Evolutionary conservation across 139 green algal genomes (phyloP).

Genomic region (Chlamydomonas applanata): DNA sequence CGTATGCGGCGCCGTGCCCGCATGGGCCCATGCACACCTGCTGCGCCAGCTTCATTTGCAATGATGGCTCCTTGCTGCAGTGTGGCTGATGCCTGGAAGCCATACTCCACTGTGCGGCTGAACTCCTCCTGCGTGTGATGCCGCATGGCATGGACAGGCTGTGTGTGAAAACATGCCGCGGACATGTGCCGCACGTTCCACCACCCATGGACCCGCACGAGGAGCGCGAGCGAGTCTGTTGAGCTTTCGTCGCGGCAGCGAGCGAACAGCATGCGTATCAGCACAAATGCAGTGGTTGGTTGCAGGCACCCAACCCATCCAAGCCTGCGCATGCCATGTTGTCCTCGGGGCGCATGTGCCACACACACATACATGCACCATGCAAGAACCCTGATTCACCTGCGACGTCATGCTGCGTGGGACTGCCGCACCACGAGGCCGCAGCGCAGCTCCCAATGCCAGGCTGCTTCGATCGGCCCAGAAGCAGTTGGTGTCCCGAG

Average conservation of each 20-base stretch:
- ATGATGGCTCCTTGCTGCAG: constrained; percentile 72
- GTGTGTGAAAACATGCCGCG: too few relatives aligned
- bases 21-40: constrained; percentile 45
- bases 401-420: constrained; percentile 6
- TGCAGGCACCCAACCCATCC: too few relatives aligned
- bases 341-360: too few relatives aligned
- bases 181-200: not conserved
- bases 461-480: constrained; percentile 70
- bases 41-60: constrained; percentile 46
- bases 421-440: constrained; percentile 1
- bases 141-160: not conserved
- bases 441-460: constrained; percentile 69
- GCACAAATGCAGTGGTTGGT: too few relatives aligned
- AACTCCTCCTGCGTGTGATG: constrained; percentile 52
- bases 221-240: too few relatives aligned
- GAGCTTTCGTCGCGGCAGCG: too few relatives aligned
- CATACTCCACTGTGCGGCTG: constrained; percentile 50
- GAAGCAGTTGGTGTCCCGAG: constrained; percentile 60
- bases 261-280: too few relatives aligned
- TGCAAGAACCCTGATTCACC: not conserved
- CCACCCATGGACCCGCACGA: too few relatives aligned
- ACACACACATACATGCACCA: not conserved
- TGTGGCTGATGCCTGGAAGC: constrained; percentile 68
- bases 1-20: too few relatives aligned
- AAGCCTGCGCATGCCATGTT: too few relatives aligned